Conservation (phyloP, 2,329 filamentous ascomycete genomes). For the Cladorrhinum sp. region DNA sequence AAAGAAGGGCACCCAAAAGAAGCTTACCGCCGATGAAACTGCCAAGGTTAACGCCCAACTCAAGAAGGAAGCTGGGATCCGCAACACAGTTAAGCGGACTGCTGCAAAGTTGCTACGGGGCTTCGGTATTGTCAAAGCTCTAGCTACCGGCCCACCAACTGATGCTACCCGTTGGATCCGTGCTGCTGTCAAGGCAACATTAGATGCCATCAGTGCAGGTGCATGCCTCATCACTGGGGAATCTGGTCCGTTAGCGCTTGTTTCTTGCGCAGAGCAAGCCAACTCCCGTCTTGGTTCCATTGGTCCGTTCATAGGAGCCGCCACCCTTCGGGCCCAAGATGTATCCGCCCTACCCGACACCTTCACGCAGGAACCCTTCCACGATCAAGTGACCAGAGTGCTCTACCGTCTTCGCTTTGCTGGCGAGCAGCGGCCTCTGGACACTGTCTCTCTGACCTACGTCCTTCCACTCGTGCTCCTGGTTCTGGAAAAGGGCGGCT, state of each 20-base stretch:
- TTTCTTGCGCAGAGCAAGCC: conserved; percentile 74
- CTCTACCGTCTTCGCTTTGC: conserved; percentile 88
- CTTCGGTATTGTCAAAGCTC: conserved; percentile 77
- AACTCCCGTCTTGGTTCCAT: conserved; percentile 71
- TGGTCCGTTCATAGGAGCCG: conserved; percentile 80
- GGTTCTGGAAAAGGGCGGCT: conserved; percentile 74
- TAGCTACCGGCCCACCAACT: conserved; percentile 84
- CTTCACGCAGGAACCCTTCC: conserved; percentile 75
- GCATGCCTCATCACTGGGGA: conserved; percentile 80
- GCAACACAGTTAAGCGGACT: conserved; percentile 65
- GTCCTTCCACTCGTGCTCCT: conserved; percentile 77
- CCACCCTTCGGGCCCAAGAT: conserved; percentile 75
- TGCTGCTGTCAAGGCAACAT: conserved; percentile 68
- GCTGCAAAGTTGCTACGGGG: conserved; percentile 75
- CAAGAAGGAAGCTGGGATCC: conserved; percentile 78
- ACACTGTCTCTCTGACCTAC: conserved; percentile 83
- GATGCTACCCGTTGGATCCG: conserved; percentile 88
- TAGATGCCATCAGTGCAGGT: conserved; percentile 74
- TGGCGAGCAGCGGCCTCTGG: conserved; percentile 90
- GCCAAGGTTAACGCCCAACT: conserved; percentile 89
- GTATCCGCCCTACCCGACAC: conserved; percentile 69
- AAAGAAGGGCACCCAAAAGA: conserved; percentile 89
- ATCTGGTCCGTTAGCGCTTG: conserved; percentile 71
- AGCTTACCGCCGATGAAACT: conserved; percentile 84
- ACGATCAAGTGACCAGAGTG: conserved; percentile 80